Conservation (phyloP, 1,284 basidiomycete species). For the Moesziomyces sp. region DNA sequence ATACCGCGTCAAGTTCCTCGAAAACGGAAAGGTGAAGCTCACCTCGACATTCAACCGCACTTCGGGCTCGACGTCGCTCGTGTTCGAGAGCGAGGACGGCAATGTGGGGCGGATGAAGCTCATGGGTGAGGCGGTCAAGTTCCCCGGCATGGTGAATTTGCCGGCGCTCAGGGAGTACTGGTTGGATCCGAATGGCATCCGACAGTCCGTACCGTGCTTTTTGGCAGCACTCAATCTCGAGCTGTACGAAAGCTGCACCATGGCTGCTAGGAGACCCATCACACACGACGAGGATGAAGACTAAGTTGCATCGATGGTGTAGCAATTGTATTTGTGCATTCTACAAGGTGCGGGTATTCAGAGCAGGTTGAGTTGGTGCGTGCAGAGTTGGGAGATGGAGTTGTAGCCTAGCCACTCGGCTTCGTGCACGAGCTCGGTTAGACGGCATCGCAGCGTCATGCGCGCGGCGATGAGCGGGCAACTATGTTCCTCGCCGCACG, state of each 20-base stretch:
- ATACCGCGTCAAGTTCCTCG: slow-evolving; percentile 83
- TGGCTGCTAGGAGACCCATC: slow-evolving; percentile 30
- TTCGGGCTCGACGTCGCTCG: slow-evolving; percentile 69
- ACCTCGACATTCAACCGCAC: slow-evolving; percentile 77
- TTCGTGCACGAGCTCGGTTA: slow-evolving; percentile 20
- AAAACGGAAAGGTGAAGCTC: slow-evolving; percentile 82
- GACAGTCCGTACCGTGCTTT: slow-evolving; percentile 72
- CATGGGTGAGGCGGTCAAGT: slow-evolving; percentile 68
- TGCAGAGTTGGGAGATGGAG: slow-evolving; percentile 16
- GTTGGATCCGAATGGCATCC: slow-evolving; percentile 68
- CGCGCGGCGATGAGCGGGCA: slow-evolving; percentile 1
- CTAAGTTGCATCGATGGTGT: background rate
- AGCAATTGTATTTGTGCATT: background rate
- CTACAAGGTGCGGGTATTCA: background rate
- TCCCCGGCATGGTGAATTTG: slow-evolving; percentile 44
- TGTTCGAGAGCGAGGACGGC: slow-evolving; percentile 69
- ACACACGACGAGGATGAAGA: slow-evolving; percentile 22
- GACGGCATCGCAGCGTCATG: slow-evolving; percentile 10
- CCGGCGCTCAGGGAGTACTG: slow-evolving; percentile 69
- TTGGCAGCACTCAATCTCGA: slow-evolving; percentile 71
- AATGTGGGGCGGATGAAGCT: slow-evolving; percentile 71
- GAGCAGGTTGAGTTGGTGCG: slow-evolving; percentile 6
- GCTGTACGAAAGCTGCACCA: slow-evolving; percentile 67
- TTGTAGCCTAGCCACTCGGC: slow-evolving; percentile 33
- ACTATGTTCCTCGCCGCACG: background rate